Base-by-base conservation (phyloP, 441 rosid species). In the Erodium texanum region DNA sequence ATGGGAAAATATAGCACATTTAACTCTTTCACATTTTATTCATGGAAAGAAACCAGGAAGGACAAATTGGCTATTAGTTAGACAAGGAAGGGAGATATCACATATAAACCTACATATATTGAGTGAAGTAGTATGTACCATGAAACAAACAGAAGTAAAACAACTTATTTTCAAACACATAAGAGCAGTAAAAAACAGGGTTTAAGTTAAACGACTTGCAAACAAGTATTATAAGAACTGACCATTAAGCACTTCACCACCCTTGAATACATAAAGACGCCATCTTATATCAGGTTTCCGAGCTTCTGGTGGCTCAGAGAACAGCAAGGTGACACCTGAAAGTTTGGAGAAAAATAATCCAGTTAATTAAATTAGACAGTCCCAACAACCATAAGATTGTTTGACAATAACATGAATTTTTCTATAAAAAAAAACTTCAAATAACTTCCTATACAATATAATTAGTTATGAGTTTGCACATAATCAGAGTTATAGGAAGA, bases 211-310 rank as follows among this genome's bases (percentile, higher is more conserved):
- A 58, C 20, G 10, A 58, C 12, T 19, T 58, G 62, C 24, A 19
- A 58, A 58, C 4, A 3, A 58, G 24, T 11, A 62, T 27, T 32
- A 58, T 11, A 67, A 64, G 74, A 56, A 72, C 89, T 52, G 74
- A 87, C 99, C 99, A 76, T 87, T 85, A 48, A 93, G 76, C 75
- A 84, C 88, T 77, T 93, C 97, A 38, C 90, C 93, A 56, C 75
- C 89, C 85, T 93, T 93, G 78, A 93, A 93, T 66, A 93, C 95
- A 82, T 91, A 93, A 2, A 93, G 91, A 65, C 96, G 83, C 99
- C 99, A 93, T 86, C 96, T 83, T 66, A 85, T 34, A 45, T 73
- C 72, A 64, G 99, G 99, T 84, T 88, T 88, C 38, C 89, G 85
- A 74, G 90, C 95, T 72, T 93, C 99, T 10, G 97, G 89, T 34